Percentiles rank a stretch among this genome's conserved stretches.
phyloP scores from a whole-genome alignment of 2,329 filamentous ascomycete species.

The Monosporascus sp. region DNA sequence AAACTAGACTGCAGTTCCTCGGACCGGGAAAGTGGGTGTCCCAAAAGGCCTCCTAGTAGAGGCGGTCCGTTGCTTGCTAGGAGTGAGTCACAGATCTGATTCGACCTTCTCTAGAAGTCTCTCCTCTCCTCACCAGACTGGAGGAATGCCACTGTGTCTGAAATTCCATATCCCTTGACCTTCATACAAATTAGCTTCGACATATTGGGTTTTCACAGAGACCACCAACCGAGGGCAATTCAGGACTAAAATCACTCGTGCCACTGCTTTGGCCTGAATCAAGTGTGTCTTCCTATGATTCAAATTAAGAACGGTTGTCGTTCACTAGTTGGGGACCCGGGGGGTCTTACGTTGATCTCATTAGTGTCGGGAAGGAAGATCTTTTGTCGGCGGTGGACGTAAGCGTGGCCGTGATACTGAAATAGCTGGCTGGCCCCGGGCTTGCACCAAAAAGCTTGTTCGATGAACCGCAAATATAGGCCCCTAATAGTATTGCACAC shows the following conservation, averaged over 20 bases:
- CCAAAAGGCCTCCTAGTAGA: too few species aligned
- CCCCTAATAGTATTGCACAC: background rate
- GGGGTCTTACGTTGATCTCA: background rate
- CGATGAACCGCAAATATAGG: constrained; percentile 4
- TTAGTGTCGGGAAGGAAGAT: background rate
- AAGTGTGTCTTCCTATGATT: too few species aligned
- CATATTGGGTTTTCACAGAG: background rate
- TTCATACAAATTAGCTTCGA: background rate
- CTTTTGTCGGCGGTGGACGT: background rate
- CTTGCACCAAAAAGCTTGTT: constrained; percentile 2
- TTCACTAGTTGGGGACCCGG: too few species aligned
- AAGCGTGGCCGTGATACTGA: background rate
- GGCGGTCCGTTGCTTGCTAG: background rate
- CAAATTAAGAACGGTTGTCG: too few species aligned
- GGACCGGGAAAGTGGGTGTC: too few species aligned
- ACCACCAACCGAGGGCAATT: background rate
- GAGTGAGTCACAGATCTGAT: background rate
- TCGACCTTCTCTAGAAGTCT: too few species aligned
- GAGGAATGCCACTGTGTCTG: constrained; percentile 2
- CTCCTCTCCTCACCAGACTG: background rate
- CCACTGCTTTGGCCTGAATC: too few species aligned
- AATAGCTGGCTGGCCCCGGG: background rate
- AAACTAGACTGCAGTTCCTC: too few species aligned
- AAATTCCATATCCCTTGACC: constrained; percentile 5
- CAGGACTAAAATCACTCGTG: too few species aligned